These are phyloP conservation scores for Floccularia luteovirens DNA, from an alignment of 768 basidiomycete species.

Conservation along the genomic window DNA sequence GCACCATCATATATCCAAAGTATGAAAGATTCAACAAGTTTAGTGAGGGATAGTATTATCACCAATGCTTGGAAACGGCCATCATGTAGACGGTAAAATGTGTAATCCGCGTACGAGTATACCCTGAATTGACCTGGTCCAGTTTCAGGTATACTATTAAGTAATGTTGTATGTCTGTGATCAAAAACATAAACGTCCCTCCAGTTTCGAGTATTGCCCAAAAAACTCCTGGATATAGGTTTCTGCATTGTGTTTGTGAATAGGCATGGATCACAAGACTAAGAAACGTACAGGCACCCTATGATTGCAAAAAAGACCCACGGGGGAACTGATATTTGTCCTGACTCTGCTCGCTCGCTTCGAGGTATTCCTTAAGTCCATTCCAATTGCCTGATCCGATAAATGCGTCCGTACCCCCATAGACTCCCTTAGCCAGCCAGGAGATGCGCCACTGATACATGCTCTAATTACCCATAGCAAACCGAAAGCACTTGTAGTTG, in stretches of 20 bases:
- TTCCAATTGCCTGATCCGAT: conserved; percentile 15
- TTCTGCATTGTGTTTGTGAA: too few relatives aligned
- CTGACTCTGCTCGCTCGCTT: conserved; percentile 4
- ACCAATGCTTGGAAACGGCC: conserved; percentile 4
- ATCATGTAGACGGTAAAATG: conserved; percentile 6
- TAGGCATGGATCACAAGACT: background rate
- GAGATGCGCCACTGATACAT: conserved; percentile 13
- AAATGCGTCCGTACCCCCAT: conserved; percentile 14
- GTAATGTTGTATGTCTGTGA: conserved; percentile 9
- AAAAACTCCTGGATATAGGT: too few relatives aligned
- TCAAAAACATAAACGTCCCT: conserved; percentile 18
- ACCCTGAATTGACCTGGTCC: conserved; percentile 7
- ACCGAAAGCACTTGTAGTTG: conserved; percentile 19
- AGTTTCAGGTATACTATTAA: conserved; percentile 11
- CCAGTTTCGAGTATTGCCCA: conserved; percentile 4
- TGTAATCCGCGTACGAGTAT: conserved; percentile 10
- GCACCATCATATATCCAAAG: conserved; percentile 8
- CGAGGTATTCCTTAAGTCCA: conserved; percentile 11
- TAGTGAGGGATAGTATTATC: conserved; percentile 8
- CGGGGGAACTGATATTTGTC: conserved; percentile 4
- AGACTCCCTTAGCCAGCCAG: conserved; percentile 19
- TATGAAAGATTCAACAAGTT: conserved; percentile 12
- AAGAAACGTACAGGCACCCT: conserved; percentile 1
- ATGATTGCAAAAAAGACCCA: conserved; percentile 7
- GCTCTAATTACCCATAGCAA: conserved; percentile 15